These are phyloP conservation scores for Parietaria judaica DNA, from an alignment of 306 rosid species.

Conservation along the genomic window DNA sequence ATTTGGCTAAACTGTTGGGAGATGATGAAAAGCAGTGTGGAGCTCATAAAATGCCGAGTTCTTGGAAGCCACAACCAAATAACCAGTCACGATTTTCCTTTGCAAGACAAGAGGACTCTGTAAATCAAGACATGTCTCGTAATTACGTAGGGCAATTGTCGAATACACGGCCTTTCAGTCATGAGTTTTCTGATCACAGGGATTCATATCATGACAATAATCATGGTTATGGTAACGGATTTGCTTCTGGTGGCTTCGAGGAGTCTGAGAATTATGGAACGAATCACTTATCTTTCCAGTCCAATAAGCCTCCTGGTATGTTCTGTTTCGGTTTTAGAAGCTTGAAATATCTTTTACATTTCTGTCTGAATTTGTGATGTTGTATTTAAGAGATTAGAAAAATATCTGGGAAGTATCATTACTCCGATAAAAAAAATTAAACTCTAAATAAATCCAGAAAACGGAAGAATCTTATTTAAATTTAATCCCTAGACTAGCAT, in stretches of 20 bases:
- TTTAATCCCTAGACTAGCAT: too few species aligned
- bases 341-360: background rate
- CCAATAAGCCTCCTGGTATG: slow-evolving; percentile 64
- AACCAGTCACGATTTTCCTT: slow-evolving; percentile 85
- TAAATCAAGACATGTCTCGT: slow-evolving; percentile 35
- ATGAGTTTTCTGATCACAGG: slow-evolving; percentile 40
- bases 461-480: too few species aligned
- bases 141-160: slow-evolving; percentile 35
- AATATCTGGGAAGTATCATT: too few species aligned
- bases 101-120: slow-evolving; percentile 76
- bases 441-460: too few species aligned
- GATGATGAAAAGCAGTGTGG: slow-evolving; percentile 46
- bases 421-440: too few species aligned
- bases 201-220: slow-evolving; percentile 42
- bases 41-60: slow-evolving; percentile 36
- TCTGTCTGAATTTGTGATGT: background rate
- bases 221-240: slow-evolving; percentile 44
- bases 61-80: slow-evolving; percentile 65
- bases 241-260: slow-evolving; percentile 32
- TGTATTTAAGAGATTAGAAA: too few species aligned
- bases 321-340: background rate
- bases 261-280: slow-evolving; percentile 41
- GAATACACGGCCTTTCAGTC: slow-evolving; percentile 36
- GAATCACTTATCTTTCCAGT: slow-evolving; percentile 29
- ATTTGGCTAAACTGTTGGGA: slow-evolving; percentile 50